These are phyloP conservation scores for Aphanomyces stellatus DNA, from an alignment of 352 stramenopile genomes.

Conservation along the genomic window DNA sequence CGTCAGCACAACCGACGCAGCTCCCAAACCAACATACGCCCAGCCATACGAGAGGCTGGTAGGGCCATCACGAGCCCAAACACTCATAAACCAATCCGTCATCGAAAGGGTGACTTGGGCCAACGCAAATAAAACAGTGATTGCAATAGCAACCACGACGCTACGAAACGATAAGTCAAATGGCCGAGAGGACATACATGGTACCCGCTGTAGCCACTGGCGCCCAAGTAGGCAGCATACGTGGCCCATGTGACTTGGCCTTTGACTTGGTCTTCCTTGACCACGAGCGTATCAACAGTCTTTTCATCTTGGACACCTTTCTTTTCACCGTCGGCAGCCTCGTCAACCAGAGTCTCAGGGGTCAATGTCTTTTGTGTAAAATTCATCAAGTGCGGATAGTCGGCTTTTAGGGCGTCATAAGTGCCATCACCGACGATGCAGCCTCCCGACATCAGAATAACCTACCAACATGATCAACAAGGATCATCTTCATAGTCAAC, in stretches of 20 bases:
- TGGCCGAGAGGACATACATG: not conserved
- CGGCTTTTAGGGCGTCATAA: conserved; percentile 13
- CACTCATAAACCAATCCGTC: conserved; percentile 15
- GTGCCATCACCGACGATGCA: conserved; percentile 24
- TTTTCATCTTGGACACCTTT: not conserved
- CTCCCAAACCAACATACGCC: not conserved
- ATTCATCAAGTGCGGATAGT: not conserved
- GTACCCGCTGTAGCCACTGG: conserved; percentile 25
- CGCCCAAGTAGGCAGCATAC: conserved; percentile 29
- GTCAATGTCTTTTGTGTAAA: not conserved
- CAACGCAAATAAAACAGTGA: not conserved
- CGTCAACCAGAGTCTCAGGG: not conserved
- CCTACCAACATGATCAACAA: too few species aligned
- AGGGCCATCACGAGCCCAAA: not conserved
- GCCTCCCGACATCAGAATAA: conserved; percentile 26
- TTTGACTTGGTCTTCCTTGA: conserved; percentile 28
- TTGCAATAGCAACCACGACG: not conserved
- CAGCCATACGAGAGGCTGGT: not conserved
- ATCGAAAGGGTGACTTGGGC: not conserved
- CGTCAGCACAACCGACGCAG: not conserved
- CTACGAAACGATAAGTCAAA: not conserved
- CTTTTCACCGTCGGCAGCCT: conserved; percentile 2
- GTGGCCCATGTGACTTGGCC: conserved; percentile 27
- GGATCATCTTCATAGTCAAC: too few species aligned
- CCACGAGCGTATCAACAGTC: conserved; percentile 3